Evolutionary conservation across 2,329 filamentous ascomycete genomes (phyloP).

Genomic region (Fusarium napiforme): DNA sequence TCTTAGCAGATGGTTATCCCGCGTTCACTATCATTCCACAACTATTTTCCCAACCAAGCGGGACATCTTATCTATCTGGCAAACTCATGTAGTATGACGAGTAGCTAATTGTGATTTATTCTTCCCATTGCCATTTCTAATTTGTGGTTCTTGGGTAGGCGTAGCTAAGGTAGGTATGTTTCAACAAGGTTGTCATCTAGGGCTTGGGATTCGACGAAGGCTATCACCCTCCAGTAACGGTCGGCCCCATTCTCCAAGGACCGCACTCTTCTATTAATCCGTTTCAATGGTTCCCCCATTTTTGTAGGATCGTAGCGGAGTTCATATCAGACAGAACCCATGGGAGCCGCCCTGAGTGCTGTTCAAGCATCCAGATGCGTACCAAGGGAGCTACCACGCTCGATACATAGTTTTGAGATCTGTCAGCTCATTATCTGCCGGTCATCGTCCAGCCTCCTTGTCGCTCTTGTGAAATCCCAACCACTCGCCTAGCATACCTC

Average conservation of each 20-base stretch:
- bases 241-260: background rate
- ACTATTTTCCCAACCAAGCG: background rate
- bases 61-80: background rate
- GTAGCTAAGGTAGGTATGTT: background rate
- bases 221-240: background rate
- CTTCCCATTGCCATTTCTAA: background rate
- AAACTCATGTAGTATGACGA: background rate
- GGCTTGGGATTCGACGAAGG: background rate
- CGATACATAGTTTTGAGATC: background rate
- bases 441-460: constrained; percentile 42
- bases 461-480: constrained; percentile 71
- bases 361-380: background rate
- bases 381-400: background rate
- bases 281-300: background rate
- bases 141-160: background rate
- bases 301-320: background rate
- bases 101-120: background rate
- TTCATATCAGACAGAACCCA: background rate
- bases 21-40: background rate
- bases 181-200: constrained; percentile 17
- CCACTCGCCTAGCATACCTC: constrained; percentile 79
- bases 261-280: background rate
- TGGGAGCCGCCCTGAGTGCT: background rate
- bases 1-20: background rate
- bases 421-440: constrained; percentile 10